Evolutionary conservation across 2,329 filamentous ascomycete genomes (phyloP).

Genomic region (Parafenestella ontariensis): DNA sequence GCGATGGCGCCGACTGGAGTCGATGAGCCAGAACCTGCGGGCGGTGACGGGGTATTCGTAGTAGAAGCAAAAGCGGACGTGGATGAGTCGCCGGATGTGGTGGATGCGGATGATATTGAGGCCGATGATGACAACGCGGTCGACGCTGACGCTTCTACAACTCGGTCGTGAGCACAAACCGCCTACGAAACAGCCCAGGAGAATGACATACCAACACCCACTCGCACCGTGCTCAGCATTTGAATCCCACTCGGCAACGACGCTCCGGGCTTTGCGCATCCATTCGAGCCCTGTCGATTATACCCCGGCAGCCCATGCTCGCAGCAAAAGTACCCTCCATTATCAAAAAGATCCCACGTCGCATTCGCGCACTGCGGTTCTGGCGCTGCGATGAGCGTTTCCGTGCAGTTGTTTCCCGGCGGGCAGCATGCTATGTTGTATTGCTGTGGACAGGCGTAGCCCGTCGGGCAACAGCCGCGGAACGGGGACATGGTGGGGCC

Average conservation of each 20-base stretch:
- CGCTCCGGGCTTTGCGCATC: slow-evolving; percentile 6
- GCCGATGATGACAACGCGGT: background rate
- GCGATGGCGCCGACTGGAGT: slow-evolving; percentile 32
- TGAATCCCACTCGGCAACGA: background rate
- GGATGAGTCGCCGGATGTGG: background rate
- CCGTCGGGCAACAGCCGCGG: slow-evolving; percentile 10
- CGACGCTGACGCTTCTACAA: background rate
- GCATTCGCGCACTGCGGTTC: slow-evolving; percentile 10
- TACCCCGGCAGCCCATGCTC: slow-evolving; percentile 8
- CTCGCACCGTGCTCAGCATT: slow-evolving; percentile 1
- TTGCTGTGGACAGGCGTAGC: slow-evolving; percentile 5
- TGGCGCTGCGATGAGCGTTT: background rate
- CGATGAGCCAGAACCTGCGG: background rate
- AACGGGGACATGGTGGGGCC: background rate
- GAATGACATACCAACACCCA: slow-evolving; percentile 4
- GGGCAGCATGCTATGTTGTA: slow-evolving; percentile 16
- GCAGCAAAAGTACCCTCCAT: slow-evolving; percentile 18
- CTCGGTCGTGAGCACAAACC: background rate
- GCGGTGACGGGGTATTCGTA: slow-evolving; percentile 1
- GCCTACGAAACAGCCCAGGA: background rate
- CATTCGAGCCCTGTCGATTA: slow-evolving; percentile 6
- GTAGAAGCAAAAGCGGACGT: background rate
- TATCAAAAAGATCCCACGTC: slow-evolving; percentile 20
- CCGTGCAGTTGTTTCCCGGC: slow-evolving; percentile 1
- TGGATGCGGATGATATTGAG: background rate